Percentiles rank a stretch among this genome's conserved stretches.
These are phyloP conservation scores for Mortierella sp. DNA, from an alignment of 371 early-diverging fungal genomes.

Conservation along the genomic window DNA sequence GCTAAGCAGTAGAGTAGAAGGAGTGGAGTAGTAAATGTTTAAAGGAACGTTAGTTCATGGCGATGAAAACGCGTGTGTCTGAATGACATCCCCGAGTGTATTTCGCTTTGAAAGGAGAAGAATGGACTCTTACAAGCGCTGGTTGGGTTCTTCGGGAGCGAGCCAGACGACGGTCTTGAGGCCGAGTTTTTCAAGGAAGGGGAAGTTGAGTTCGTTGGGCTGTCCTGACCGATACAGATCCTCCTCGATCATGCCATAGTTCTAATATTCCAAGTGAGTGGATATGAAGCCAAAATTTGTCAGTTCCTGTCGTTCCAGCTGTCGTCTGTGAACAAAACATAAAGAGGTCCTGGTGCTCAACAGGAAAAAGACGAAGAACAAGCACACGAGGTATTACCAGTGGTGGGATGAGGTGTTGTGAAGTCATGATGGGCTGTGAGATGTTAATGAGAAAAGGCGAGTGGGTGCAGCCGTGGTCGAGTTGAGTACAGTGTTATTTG, in stretches of 20 bases:
- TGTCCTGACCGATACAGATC: slow-evolving; percentile 97
- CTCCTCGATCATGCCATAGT: slow-evolving; percentile 97
- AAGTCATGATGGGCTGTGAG: slow-evolving; percentile 62
- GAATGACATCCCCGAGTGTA: background rate
- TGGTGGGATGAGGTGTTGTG: slow-evolving; percentile 88
- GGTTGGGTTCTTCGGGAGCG: slow-evolving; percentile 96
- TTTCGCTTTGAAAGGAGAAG: background rate
- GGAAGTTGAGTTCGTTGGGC: slow-evolving; percentile 98
- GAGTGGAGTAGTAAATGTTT: too few relatives aligned
- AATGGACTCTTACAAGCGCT: slow-evolving; percentile 78
- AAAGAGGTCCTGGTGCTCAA: background rate
- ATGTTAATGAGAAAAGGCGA: background rate
- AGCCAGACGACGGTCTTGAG: slow-evolving; percentile 94
- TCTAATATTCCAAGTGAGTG: slow-evolving; percentile 62
- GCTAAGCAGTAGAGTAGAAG: slow-evolving; percentile 54
- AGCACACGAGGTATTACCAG: slow-evolving; percentile 62
- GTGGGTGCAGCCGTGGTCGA: background rate
- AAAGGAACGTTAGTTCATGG: background rate
- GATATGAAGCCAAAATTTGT: background rate
- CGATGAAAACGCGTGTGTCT: background rate
- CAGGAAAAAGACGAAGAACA: background rate
- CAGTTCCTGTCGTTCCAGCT: background rate
- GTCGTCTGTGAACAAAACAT: too few relatives aligned
- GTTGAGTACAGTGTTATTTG: background rate
- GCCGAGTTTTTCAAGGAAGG: slow-evolving; percentile 94